phyloP scores from a whole-genome alignment of 2,329 filamentous ascomycete genomes.

The Ceratocystis eucalypticola region DNA sequence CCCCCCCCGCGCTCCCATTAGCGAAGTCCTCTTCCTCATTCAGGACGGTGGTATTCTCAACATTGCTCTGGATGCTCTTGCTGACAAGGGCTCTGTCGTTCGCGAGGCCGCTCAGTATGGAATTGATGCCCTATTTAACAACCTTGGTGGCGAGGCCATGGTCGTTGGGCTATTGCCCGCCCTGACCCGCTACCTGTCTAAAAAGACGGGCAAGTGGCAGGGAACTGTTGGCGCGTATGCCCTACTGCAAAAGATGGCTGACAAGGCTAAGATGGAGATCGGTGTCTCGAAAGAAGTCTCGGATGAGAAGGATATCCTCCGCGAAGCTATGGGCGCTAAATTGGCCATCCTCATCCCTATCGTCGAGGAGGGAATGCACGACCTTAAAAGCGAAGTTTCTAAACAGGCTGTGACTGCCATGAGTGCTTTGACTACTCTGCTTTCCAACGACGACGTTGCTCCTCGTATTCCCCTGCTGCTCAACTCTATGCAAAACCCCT shows the following conservation, averaged over 20 bases:
- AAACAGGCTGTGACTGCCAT: conserved; percentile 90
- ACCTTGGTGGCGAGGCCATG: conserved; percentile 68
- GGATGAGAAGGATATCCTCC: conserved; percentile 72
- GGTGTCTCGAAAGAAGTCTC: conserved; percentile 71
- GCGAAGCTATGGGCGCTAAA: conserved; percentile 79
- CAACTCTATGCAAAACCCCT: conserved; percentile 91
- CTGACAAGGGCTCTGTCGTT: conserved; percentile 81
- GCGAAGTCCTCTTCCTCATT: conserved; percentile 70
- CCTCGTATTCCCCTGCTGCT: conserved; percentile 84
- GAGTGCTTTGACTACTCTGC: conserved; percentile 73
- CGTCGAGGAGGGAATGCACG: conserved; percentile 88
- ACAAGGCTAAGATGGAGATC: conserved; percentile 78
- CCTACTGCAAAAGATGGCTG: conserved; percentile 82
- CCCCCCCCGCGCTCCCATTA: conserved; percentile 59
- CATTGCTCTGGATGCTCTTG: conserved; percentile 66
- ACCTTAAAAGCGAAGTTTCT: conserved; percentile 75
- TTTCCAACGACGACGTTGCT: conserved; percentile 93
- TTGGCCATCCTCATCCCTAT: conserved; percentile 79
- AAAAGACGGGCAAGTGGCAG: conserved; percentile 91
- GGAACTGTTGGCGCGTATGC: conserved; percentile 77
- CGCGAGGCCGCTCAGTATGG: conserved; percentile 89
- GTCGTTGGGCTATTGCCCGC: conserved; percentile 70
- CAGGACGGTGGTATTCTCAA: conserved; percentile 62
- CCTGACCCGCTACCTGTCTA: conserved; percentile 61
- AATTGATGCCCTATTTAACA: conserved; percentile 71